Evolutionary conservation across 345 rosid genomes (phyloP), one percentile per base, ranked within the genome.

Genomic region (Linum tenue): DNA sequence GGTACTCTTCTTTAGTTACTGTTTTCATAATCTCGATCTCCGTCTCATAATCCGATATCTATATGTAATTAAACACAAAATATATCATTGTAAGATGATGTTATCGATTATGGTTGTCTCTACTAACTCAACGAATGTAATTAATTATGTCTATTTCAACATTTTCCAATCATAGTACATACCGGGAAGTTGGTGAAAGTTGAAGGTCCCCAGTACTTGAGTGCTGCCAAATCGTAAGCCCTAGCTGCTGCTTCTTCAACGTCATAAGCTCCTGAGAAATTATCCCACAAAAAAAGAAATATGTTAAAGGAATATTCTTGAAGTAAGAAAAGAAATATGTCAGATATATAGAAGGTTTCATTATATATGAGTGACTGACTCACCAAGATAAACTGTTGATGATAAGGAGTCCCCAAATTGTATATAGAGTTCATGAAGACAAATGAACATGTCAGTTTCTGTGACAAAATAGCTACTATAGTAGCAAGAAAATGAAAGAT

Each of bases 221-320:
- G 31, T 22, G 31, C 31, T 22, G 31, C 31, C 31, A 22, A 22
- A 22, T 86, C 91, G 68, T 83, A 86, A 35, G 88, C 88, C 69
- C 88, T 77, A 43, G 88, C 91, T 39, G 86, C 91, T 7, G 91
- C 78, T 80, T 82, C 91, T 79, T 86, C 91, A 39, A 80, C 86
- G 66, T 86, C 84, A 72, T 86, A 86, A 67, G 91, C 88, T 51
- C 88, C 90, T 81, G 74, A 62, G 37, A 63, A 37, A 51, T 64
- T 69, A 48, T 22, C 31, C 31, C 31, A 22, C 31, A 22, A 22
- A 22, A 41, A 40, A 53, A 42, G n/a, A 37, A 22, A 41, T 22
- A 4, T 10, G 51, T 77, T 37, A 55, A 40, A 22, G 31, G 31
- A 11, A 55, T 72, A 58, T 70, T 37, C 37, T 35, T 44, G 7